A percentile compares a stretch with the other conserved stretches of the same genome.
Evolutionary conservation across 108 stramenopile species (phyloP).

Genomic region (Nitzschia putrida): DNA sequence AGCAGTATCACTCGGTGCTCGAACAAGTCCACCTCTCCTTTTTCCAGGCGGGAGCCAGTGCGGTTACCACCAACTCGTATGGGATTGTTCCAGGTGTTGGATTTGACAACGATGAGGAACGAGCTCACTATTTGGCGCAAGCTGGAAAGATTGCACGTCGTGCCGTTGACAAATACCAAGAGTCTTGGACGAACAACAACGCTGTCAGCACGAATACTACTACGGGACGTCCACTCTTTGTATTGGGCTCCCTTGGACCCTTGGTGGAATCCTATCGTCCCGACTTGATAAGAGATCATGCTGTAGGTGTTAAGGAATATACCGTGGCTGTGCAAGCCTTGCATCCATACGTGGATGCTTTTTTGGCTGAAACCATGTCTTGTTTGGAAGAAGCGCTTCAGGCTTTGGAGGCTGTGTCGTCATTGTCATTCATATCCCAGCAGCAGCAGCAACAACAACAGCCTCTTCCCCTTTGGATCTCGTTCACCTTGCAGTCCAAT

Average conservation of each 20-base stretch:
- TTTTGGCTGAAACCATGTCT: conserved; percentile 82
- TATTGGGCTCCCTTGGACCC: conserved; percentile 75
- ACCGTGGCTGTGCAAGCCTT: conserved; percentile 48
- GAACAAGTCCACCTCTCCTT: conserved; percentile 70
- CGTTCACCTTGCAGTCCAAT: conserved; percentile 61
- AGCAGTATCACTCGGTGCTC: conserved; percentile 57
- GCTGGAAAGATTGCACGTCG: conserved; percentile 63
- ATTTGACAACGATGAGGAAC: conserved; percentile 53
- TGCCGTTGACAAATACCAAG: conserved; percentile 26
- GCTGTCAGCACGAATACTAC: not conserved
- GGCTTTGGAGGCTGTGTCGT: conserved; percentile 61
- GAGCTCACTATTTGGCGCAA: conserved; percentile 27
- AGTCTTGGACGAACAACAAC: too few relatives aligned
- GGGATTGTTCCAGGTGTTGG: conserved; percentile 78
- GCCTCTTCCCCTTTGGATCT: conserved; percentile 53
- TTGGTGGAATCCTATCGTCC: conserved; percentile 78
- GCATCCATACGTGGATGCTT: conserved; percentile 62
- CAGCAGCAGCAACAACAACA: not conserved
- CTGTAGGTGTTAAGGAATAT: conserved; percentile 61
- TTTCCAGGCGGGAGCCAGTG: conserved; percentile 61
- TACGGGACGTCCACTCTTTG: conserved; percentile 28
- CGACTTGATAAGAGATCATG: conserved; percentile 62
- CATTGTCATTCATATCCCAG: too few relatives aligned
- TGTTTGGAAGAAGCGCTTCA: conserved; percentile 73
- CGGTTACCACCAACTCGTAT: conserved; percentile 81